Evolutionary conservation across 345 rosid species (phyloP).

Genomic region (Camelina laxa): DNA sequence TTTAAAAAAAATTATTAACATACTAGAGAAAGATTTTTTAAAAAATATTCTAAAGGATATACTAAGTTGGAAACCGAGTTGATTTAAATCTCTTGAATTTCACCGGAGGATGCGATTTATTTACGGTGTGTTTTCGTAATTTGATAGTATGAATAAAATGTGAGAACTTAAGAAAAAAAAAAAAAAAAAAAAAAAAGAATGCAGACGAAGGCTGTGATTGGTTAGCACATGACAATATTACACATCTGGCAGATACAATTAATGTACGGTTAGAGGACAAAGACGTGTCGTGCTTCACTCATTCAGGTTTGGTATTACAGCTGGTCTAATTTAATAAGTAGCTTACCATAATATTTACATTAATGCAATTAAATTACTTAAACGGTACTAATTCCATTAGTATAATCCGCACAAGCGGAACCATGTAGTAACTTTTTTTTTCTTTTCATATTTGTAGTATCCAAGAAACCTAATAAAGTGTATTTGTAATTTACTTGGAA

Average conservation of each 20-base stretch:
- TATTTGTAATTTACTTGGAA: constrained; percentile 22
- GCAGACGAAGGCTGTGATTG: constrained; percentile 30
- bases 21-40: neutral
- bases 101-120: neutral
- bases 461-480: neutral
- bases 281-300: constrained; percentile 37
- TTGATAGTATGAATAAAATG: neutral
- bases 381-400: neutral
- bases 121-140: neutral
- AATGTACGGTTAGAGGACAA: constrained; percentile 32
- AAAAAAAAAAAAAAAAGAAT: constrained; percentile 4
- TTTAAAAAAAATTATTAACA: neutral
- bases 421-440: neutral
- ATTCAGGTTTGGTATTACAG: constrained; percentile 35
- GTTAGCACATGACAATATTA: constrained; percentile 36
- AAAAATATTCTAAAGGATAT: neutral
- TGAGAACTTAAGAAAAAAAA: neutral
- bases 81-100: neutral
- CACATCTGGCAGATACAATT: constrained; percentile 32
- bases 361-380: constrained; percentile 1
- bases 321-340: constrained; percentile 20
- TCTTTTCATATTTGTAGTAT: neutral
- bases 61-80: neutral
- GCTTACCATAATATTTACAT: neutral
- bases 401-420: neutral